Evolutionary conservation across 495 filamentous ascomycete genomes (phyloP).

Genomic region (Coniosporium apollinis): DNA sequence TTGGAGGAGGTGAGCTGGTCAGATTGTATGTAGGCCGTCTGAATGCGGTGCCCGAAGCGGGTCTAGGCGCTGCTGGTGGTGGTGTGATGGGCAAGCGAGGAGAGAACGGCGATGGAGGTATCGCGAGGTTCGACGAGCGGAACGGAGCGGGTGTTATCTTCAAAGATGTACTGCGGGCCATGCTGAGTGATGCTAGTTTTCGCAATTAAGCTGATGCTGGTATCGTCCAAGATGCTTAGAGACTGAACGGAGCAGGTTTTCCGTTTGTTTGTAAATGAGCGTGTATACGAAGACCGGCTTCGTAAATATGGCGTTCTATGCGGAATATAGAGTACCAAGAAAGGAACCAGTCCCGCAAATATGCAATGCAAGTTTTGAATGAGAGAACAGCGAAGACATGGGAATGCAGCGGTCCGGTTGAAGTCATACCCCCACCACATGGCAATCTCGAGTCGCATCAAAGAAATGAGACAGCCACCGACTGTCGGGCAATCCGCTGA

Average conservation of each 20-base stretch:
- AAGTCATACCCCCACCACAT: too few species aligned
- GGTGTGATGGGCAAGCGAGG: slow-evolving; percentile 17
- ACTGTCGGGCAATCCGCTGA: too few species aligned
- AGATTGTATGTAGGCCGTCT: background rate
- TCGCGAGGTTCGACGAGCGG: slow-evolving; percentile 20
- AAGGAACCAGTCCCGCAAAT: background rate
- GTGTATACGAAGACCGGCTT: slow-evolving; percentile 11
- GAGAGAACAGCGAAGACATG: too few species aligned
- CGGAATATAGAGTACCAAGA: background rate
- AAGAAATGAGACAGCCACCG: too few species aligned
- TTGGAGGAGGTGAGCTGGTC: slow-evolving; percentile 8
- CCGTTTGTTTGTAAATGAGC: background rate
- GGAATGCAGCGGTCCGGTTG: too few species aligned
- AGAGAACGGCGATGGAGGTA: slow-evolving; percentile 22
- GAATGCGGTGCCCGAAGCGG: background rate
- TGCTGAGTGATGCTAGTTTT: slow-evolving; percentile 5
- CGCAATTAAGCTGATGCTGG: background rate
- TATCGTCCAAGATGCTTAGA: background rate
- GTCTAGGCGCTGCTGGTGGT: slow-evolving; percentile 1
- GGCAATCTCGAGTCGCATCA: too few species aligned
- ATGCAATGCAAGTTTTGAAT: too few species aligned
- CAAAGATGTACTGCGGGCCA: too few species aligned
- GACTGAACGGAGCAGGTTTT: background rate
- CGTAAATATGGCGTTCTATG: slow-evolving; percentile 1
- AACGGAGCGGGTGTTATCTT: slow-evolving; percentile 16